Base-by-base conservation (phyloP, 1,139 yeast species). In the Yamadazyma atmosphaerica region DNA sequence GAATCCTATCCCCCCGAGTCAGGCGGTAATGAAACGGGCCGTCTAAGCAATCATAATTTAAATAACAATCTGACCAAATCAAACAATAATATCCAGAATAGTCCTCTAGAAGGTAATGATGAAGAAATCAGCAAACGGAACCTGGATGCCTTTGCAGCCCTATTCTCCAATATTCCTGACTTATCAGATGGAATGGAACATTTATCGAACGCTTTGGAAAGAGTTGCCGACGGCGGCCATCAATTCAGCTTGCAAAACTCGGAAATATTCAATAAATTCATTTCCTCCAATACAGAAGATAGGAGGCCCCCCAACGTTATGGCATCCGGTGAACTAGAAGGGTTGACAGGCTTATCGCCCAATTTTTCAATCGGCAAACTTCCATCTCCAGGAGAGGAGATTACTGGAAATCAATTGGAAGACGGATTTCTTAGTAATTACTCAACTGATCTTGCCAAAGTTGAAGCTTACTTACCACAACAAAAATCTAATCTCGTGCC, bases 161-260 rank as follows among this genome's bases (percentile, higher is more conserved):
- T 28, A 4, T 29, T 36, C 9, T 28, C 34, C 19, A 36, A 36
- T 9, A 28, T 45, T 23, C 50, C 51, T 3, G 43, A 38, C 9
- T 12, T 46, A 4, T 39, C 45, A 8, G 50, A 55, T 33, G 69
- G 70, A 0, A 56, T 65, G 14, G 65, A 60, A 34, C 49, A 51
- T 23, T 40, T 65, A 19, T 55, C 65, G 1, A 48, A 56, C 38
- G 65, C 65, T 1, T 44, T 65, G 22, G 67, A 60, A 27, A 56
- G 52, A 32, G 52, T 63, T 6, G 54, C 60, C 3, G 58, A 56
- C 26, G 66, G 66, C 2, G 66, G 67, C 1, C 57, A 56, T 32
- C 59, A 48, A 28, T 53, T 64, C 38, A 58, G 57, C 27, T 40
- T 62, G 12, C 61, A 61, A 29, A 60, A 59, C 37, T 60, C 65